Base-by-base conservation (phyloP, 257 asterid genomes). In the Solanum piurae region DNA sequence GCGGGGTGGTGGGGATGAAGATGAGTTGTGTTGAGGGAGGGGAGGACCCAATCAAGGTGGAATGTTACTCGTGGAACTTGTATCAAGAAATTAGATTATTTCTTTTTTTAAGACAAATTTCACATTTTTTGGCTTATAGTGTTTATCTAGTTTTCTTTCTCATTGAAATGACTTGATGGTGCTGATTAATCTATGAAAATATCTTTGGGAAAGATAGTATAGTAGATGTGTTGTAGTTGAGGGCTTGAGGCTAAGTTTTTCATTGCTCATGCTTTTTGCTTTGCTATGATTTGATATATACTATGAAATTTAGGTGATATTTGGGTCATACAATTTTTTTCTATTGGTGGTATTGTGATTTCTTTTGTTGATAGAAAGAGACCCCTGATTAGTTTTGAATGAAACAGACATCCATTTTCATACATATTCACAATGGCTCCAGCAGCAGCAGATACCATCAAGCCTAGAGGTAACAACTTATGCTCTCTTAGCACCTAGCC, bases 391-490 rank as follows among this genome's bases (percentile, higher is more conserved):
- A 52, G 29, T 73, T 86, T 86, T 72, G 29, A 49, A 34, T 73
- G 88, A 73, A 86, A 52, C 88, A 73, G 88, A 49, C 49, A 73
- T 62, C 44, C 49, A 49, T 23, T 34, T 71, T 58, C 25, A 7
- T 49, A 46, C 68, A 72, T 33, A 36, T 73, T 86, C 33, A 34
- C 73, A 16, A 86, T 86, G 88, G 88, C 88, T 49, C 84, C 84
- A 72, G 84, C 83, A 49, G 88, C 49, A 73, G 88, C 88, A 46
- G 88, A 86, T 44, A 21, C 88, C 18, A 71, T 86, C 88, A 86
- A 86, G 23, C 88, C 88, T 21, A 86, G 84, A 86, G 88, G 88
- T 86, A 86, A 72, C 49, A 33, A 73, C 18, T 1, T 23, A 49
- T 73, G 36, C 33, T 73, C 23, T 49, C 52, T 25, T 86, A n/a